Percentiles rank a stretch among this genome's conserved stretches.
phyloP scores from a whole-genome alignment of 208 protist species.

The Crithidia expoeki region DNA sequence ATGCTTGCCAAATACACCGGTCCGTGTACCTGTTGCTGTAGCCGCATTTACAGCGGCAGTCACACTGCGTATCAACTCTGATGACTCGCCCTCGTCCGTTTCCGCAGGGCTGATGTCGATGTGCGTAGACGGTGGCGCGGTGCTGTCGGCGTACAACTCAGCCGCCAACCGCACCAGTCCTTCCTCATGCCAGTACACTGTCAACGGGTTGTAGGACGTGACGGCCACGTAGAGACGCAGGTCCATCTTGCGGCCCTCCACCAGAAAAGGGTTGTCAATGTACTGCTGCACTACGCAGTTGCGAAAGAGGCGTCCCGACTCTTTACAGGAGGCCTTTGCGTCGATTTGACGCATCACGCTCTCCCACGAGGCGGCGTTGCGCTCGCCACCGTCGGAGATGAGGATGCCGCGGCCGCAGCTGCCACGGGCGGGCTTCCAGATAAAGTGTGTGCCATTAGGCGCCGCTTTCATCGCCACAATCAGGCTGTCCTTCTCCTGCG shows the following conservation, averaged over 20 bases:
- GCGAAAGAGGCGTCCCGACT: slow-evolving; percentile 33
- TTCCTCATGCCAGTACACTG: slow-evolving; percentile 91
- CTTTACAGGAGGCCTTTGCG: slow-evolving; percentile 25
- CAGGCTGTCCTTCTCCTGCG: slow-evolving; percentile 64
- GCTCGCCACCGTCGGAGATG: slow-evolving; percentile 56
- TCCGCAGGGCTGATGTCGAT: slow-evolving; percentile 1
- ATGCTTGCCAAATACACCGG: not conserved
- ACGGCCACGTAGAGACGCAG: slow-evolving; percentile 95
- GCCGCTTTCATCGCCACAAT: slow-evolving; percentile 44
- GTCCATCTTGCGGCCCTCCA: slow-evolving; percentile 95
- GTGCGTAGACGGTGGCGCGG: not conserved
- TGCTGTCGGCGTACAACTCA: slow-evolving; percentile 71
- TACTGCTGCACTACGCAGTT: slow-evolving; percentile 95
- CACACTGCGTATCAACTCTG: not conserved
- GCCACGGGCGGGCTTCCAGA: slow-evolving; percentile 91
- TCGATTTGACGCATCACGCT: slow-evolving; percentile 65
- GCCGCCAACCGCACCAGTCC: slow-evolving; percentile 94
- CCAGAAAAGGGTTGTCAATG: slow-evolving; percentile 91
- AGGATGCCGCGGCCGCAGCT: slow-evolving; percentile 91
- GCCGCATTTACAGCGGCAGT: not conserved
- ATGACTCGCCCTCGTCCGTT: not conserved
- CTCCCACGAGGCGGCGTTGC: slow-evolving; percentile 52
- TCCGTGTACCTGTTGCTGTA: not conserved
- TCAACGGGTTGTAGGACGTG: slow-evolving; percentile 88
- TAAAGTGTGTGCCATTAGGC: slow-evolving; percentile 51